Evolutionary conservation across 345 rosid species (phyloP).

Genomic region (Linum tenue): DNA sequence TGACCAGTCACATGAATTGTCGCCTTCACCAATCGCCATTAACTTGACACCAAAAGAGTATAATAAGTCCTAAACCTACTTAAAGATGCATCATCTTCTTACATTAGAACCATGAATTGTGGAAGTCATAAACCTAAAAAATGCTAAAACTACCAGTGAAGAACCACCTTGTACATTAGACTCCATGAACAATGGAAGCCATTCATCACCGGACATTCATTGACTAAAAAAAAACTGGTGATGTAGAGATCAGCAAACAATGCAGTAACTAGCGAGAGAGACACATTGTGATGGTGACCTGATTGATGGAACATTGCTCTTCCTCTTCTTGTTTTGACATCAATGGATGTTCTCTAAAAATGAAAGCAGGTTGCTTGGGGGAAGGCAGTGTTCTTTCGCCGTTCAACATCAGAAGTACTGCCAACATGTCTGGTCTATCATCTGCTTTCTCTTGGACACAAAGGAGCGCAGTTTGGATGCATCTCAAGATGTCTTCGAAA

Average conservation of each 20-base stretch:
- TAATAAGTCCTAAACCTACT: too few species aligned
- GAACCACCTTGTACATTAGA: too few species aligned
- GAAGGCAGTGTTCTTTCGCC: slow-evolving; percentile 19
- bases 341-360: background rate
- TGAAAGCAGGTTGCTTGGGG: slow-evolving; percentile 21
- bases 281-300: slow-evolving; percentile 14
- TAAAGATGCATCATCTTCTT: too few species aligned
- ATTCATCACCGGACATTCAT: background rate
- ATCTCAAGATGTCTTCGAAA: background rate
- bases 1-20: too few species aligned
- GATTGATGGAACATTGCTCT: slow-evolving; percentile 8
- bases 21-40: too few species aligned
- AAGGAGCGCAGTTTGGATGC: background rate
- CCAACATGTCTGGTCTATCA: background rate
- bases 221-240: background rate
- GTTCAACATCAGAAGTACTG: background rate
- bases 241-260: too few species aligned
- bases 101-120: too few species aligned
- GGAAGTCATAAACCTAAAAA: too few species aligned
- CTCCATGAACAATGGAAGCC: background rate
- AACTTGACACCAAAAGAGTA: too few species aligned
- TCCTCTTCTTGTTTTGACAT: slow-evolving; percentile 12
- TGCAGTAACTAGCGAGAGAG: slow-evolving; percentile 16
- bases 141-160: too few species aligned
- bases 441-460: background rate